Evolutionary conservation across 805 yeast species (phyloP).

Genomic region (Yamadazyma insecticola): DNA sequence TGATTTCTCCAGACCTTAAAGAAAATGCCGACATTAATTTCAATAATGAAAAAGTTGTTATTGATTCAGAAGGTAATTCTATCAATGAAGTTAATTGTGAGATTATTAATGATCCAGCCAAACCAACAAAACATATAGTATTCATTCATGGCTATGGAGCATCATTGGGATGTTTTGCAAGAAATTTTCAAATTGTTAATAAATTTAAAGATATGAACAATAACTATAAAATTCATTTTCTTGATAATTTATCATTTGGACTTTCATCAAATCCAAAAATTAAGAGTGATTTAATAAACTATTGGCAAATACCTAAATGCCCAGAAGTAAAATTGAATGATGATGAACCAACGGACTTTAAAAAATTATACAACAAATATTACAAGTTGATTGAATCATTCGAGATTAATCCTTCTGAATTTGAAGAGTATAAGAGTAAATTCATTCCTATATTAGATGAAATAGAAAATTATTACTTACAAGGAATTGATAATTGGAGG

Average conservation of each 20-base stretch:
- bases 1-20: conserved; percentile 19
- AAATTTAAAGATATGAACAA: conserved; percentile 20
- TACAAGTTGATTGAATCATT: conserved; percentile 36
- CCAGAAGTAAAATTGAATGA: conserved; percentile 24
- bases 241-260: conserved; percentile 50
- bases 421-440: conserved; percentile 24
- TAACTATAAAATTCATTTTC: conserved; percentile 44
- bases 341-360: conserved; percentile 19
- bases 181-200: conserved; percentile 43
- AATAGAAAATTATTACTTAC: conserved; percentile 54
- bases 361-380: conserved; percentile 32
- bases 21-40: conserved; percentile 20
- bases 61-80: conserved; percentile 21
- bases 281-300: conserved; percentile 13
- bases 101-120: conserved; percentile 19
- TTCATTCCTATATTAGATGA: conserved; percentile 36
- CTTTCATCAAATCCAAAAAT: conserved; percentile 44
- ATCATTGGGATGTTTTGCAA: conserved; percentile 51
- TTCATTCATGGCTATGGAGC: conserved; percentile 59
- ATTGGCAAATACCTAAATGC: conserved; percentile 16
- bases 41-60: conserved; percentile 13
- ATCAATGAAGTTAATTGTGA: conserved; percentile 34
- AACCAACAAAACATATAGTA: conserved; percentile 38
- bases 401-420: conserved; percentile 21
- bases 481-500: conserved; percentile 66